These are phyloP conservation scores for Rhododendron kiyosumense DNA, from an alignment of 148 eudicot genomes.

Conservation along the genomic window DNA sequence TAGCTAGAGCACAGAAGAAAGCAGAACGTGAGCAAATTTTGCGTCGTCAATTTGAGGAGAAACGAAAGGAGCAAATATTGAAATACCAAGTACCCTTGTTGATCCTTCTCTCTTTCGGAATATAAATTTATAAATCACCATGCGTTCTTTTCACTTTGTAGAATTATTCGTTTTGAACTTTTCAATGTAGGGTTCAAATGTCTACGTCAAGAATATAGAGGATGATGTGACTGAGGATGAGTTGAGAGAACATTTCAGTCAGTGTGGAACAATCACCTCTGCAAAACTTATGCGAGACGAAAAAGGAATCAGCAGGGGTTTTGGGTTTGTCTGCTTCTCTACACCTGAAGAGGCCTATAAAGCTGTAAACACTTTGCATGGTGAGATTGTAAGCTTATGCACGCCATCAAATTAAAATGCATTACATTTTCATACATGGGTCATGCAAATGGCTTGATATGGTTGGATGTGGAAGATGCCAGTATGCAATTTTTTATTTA, in stretches of 20 bases:
- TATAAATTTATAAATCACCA: neutral
- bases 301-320: conserved; percentile 67
- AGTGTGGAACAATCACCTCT: conserved; percentile 77
- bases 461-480: neutral
- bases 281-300: conserved; percentile 65
- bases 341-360: conserved; percentile 53
- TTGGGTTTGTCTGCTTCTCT: conserved; percentile 79
- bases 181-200: conserved; percentile 53
- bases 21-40: conserved; percentile 64
- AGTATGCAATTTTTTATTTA: neutral
- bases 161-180: neutral
- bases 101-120: neutral
- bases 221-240: conserved; percentile 63
- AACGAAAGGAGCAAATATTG: conserved; percentile 52
- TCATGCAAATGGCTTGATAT: neutral
- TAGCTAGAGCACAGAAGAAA: conserved; percentile 77
- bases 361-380: conserved; percentile 58
- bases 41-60: conserved; percentile 62
- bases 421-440: neutral
- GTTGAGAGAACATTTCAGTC: conserved; percentile 54
- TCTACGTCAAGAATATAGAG: conserved; percentile 69
- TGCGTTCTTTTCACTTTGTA: neutral
- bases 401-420: neutral
- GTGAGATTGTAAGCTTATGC: conserved; percentile 27
- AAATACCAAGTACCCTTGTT: conserved; percentile 49